Percentiles rank a stretch among this genome's conserved stretches.
Evolutionary conservation across 1,139 yeast species (phyloP).

Genomic region (Yamadazyma oceani): DNA sequence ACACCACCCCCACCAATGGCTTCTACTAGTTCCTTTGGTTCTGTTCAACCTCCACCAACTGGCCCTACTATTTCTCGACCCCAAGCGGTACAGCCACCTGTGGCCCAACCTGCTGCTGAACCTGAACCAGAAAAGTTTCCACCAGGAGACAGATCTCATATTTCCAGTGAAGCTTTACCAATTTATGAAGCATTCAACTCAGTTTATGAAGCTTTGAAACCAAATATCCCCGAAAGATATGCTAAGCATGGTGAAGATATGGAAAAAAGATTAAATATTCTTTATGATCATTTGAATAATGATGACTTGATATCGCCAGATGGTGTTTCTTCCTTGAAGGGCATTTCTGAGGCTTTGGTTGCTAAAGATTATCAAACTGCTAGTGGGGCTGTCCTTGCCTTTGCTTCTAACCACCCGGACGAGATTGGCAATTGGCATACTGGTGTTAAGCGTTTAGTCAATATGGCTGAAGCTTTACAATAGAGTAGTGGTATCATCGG

Average conservation of each 20-base stretch:
- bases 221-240: conserved; percentile 74
- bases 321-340: conserved; percentile 55
- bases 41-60: conserved; percentile 14
- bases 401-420: conserved; percentile 64
- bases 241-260: conserved; percentile 76
- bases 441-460: conserved; percentile 86
- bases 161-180: conserved; percentile 58
- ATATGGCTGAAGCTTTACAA: conserved; percentile 60
- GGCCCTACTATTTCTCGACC: conserved; percentile 21
- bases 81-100: conserved; percentile 7
- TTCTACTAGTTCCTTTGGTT: conserved; percentile 20
- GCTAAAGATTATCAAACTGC: conserved; percentile 63
- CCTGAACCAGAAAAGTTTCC: conserved; percentile 44
- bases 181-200: conserved; percentile 56
- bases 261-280: conserved; percentile 72
- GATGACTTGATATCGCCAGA: conserved; percentile 61
- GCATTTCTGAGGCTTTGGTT: conserved; percentile 52
- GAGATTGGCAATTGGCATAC: conserved; percentile 93
- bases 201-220: conserved; percentile 63
- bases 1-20: conserved; percentile 23
- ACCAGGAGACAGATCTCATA: conserved; percentile 70
- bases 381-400: conserved; percentile 51
- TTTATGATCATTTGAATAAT: conserved; percentile 80
- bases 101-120: conserved; percentile 13
- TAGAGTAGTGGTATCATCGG: no score